Evolutionary conservation across 1,139 yeast species (phyloP).

Genomic region (Geotrichum histeridarum): DNA sequence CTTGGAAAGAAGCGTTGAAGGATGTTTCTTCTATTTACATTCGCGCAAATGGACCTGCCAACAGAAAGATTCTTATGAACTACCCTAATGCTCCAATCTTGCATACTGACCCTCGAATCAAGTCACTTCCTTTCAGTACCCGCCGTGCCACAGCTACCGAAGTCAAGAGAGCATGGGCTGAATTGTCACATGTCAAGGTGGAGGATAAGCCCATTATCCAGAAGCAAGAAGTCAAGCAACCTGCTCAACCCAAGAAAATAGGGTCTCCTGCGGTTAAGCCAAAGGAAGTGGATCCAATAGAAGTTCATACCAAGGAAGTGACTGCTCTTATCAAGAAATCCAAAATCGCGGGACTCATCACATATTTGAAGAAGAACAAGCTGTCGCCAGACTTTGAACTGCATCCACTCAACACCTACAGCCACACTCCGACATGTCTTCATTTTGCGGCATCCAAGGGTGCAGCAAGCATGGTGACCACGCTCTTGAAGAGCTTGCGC

Average conservation of each 20-base stretch:
- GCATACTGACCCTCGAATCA: constrained; percentile 33
- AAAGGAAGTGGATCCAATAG: constrained; percentile 34
- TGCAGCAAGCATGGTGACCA: constrained; percentile 59
- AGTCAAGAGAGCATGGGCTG: constrained; percentile 78
- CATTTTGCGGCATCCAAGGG: constrained; percentile 75
- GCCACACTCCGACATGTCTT: constrained; percentile 64
- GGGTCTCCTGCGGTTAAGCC: constrained; percentile 23
- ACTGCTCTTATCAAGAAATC: constrained; percentile 60
- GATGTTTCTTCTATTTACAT: constrained; percentile 69
- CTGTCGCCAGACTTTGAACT: constrained; percentile 49
- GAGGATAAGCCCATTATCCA: constrained; percentile 52
- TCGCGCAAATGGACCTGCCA: constrained; percentile 74
- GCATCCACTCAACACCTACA: constrained; percentile 47
- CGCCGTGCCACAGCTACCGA: constrained; percentile 81
- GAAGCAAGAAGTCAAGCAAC: constrained; percentile 26
- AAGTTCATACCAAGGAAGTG: constrained; percentile 54
- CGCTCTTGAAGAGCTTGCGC: constrained; percentile 57
- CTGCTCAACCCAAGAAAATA: constrained; percentile 17
- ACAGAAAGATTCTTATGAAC: constrained; percentile 61
- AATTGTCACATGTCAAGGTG: constrained; percentile 56
- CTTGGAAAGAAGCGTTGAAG: constrained; percentile 54
- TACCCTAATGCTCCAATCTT: constrained; percentile 52
- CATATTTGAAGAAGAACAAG: constrained; percentile 56
- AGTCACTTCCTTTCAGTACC: constrained; percentile 80
- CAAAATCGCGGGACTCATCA: constrained; percentile 67